Evolutionary conservation across 768 basidiomycete genomes (phyloP), one percentile per base, ranked within the genome.

Genomic region (Tricholoma hemisulphureum): DNA sequence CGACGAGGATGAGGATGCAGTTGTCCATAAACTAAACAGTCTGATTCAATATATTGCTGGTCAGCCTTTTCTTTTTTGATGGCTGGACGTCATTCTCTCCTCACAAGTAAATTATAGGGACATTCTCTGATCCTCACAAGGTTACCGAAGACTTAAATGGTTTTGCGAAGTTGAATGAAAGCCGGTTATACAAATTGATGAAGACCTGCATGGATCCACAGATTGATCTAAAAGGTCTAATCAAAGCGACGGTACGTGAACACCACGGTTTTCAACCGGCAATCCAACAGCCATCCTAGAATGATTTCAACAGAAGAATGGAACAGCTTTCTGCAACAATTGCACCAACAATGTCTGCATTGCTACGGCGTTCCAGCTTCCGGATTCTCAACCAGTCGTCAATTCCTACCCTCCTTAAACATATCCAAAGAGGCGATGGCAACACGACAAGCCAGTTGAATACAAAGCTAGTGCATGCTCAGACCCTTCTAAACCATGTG

Each of bases 161-260:
- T 0, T 99, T 98, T 63, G 95, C 95, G 0, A 89, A 89, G 58
- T 73, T 88, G 41, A 98, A 98, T 68, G 94, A 96, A 67, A 80
- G 80, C 21, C 81, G 93, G 35, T 76, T 95, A 7, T 98, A 94
- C 77, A 94, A 89, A 71, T 76, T 95, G 10, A 77, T 95, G 37
- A 89, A 85, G 69, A 88, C 82, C 0, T 88, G 91, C 62, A 80
- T 92, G 77, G 94, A 97, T 69, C 78, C 89, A 0, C 88, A 93
- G 64, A 87, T 89, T 0, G 92, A 95, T 66, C 72, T 98, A 23
- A 93, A 89, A 71, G 78, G 79, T 5, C 77, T 95, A 8, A 77
- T 89, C 57, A 98, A 95, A 71, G 78, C 91, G 6, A 83, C 83
- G 43, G 93, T 93, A 53, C 60, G 83, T 65, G 16, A n/a, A 20